These are phyloP conservation scores for Hordeum vulgare DNA, from an alignment of 176 grass and related monocot genomes.

Conservation along the genomic window DNA sequence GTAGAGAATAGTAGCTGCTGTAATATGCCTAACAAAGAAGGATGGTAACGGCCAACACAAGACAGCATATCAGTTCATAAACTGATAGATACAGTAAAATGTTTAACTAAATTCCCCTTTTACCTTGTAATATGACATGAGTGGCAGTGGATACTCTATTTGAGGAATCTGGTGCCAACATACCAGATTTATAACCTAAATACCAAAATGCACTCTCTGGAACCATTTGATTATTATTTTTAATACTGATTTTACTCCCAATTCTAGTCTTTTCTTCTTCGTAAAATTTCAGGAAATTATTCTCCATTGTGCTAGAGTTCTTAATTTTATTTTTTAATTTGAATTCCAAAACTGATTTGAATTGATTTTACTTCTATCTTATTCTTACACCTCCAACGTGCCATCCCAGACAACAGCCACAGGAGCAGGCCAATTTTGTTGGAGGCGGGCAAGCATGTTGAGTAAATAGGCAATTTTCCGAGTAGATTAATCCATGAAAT, in stretches of 20 bases:
- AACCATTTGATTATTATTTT: neutral
- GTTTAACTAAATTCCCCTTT: neutral
- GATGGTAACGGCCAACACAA: neutral
- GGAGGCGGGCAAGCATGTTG: too few species aligned
- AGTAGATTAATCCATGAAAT: too few species aligned
- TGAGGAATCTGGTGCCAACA: too few species aligned
- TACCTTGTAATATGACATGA: neutral
- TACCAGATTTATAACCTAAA: neutral
- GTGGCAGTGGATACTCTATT: neutral
- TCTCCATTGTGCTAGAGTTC: neutral
- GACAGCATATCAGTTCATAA: neutral
- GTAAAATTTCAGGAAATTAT: neutral
- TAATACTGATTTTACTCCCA: neutral
- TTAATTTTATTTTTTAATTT: neutral
- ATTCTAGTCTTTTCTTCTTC: neutral
- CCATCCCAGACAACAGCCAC: neutral
- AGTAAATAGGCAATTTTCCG: too few species aligned
- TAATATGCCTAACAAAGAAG: neutral
- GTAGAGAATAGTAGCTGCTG: neutral
- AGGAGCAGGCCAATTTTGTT: neutral
- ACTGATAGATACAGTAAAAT: neutral
- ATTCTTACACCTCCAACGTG: neutral
- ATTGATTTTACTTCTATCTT: neutral
- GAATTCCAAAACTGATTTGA: neutral
- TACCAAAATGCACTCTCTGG: neutral